Conservation (phyloP, 2,329 filamentous ascomycete species). For the Tolypocladium tundrense region DNA sequence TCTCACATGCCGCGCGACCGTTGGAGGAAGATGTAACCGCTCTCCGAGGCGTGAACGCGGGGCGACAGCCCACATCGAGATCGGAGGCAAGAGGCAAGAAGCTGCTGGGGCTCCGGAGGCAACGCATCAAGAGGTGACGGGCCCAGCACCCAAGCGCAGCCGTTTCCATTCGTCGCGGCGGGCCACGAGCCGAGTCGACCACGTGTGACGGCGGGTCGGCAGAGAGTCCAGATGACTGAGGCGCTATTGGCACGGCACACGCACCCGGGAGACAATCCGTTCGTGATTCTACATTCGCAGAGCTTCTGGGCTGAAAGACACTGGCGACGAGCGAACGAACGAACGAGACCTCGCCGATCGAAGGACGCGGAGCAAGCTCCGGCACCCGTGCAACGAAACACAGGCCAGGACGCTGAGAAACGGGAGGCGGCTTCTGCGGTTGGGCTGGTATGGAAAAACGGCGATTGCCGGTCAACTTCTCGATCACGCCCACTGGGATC, state of each 20-base stretch:
- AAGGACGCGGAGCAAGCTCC: too few relatives aligned
- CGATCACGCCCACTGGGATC: slow-evolving; percentile 5
- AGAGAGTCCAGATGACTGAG: neutral
- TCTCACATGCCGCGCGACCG: neutral
- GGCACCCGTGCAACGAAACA: neutral
- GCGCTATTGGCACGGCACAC: neutral
- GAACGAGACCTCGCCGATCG: neutral
- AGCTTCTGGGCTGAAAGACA: too few relatives aligned
- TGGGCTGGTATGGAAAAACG: neutral
- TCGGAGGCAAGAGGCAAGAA: neutral
- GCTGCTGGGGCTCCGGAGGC: neutral
- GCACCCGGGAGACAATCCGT: too few relatives aligned
- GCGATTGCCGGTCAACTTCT: slow-evolving; percentile 5
- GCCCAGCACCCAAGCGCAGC: neutral
- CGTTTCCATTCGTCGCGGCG: neutral
- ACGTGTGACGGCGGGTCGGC: neutral
- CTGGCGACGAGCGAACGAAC: neutral
- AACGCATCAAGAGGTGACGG: neutral
- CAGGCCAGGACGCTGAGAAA: neutral
- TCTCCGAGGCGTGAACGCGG: neutral
- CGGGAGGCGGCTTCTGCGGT: neutral
- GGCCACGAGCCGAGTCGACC: neutral
- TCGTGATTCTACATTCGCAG: neutral
- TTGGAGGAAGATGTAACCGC: slow-evolving; percentile 2
- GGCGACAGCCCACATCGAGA: neutral